Conservation (phyloP, 345 rosid species). For the Boechera stricta region DNA sequence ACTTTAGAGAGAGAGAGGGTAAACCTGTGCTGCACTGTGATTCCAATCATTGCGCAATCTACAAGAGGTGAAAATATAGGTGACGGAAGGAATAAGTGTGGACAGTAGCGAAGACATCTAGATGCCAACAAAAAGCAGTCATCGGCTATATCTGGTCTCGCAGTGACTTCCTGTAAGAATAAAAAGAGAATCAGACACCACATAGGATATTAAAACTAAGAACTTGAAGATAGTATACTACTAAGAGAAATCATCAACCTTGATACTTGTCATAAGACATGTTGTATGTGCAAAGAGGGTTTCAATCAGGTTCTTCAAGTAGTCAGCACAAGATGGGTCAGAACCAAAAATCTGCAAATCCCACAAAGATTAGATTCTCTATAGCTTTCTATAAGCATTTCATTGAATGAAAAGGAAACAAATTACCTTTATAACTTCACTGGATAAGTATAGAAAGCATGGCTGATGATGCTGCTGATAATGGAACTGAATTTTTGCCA, state of each 20-base stretch:
- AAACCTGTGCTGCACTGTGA: constrained; percentile 96
- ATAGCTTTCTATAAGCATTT: constrained; percentile 26
- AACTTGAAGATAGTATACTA: constrained; percentile 18
- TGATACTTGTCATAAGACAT: constrained; percentile 80
- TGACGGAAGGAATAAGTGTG: constrained; percentile 83
- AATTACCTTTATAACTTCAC: constrained; percentile 98
- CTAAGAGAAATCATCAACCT: constrained; percentile 56
- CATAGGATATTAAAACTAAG: background rate
- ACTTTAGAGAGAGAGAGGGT: constrained; percentile 18
- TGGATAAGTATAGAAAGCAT: constrained; percentile 96
- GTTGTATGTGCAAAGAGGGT: constrained; percentile 85
- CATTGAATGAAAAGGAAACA: constrained; percentile 17
- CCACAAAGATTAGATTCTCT: constrained; percentile 32
- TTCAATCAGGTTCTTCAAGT: constrained; percentile 88
- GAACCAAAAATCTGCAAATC: constrained; percentile 90
- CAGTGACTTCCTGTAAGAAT: constrained; percentile 80
- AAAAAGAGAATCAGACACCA: constrained; percentile 30
- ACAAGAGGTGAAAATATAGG: constrained; percentile 74
- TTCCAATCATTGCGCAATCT: constrained; percentile 83
- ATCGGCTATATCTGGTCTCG: constrained; percentile 95
- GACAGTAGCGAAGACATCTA: constrained; percentile 96
- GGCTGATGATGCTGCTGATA: constrained; percentile 97
- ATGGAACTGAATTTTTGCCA: constrained; percentile 87
- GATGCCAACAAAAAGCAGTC: constrained; percentile 97
- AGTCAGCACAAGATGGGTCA: constrained; percentile 85